Percentiles rank a stretch among this genome's conserved stretches.
These are phyloP conservation scores for Solanum pinnatisectum DNA, from an alignment of 257 asterid genomes.

Conservation along the genomic window DNA sequence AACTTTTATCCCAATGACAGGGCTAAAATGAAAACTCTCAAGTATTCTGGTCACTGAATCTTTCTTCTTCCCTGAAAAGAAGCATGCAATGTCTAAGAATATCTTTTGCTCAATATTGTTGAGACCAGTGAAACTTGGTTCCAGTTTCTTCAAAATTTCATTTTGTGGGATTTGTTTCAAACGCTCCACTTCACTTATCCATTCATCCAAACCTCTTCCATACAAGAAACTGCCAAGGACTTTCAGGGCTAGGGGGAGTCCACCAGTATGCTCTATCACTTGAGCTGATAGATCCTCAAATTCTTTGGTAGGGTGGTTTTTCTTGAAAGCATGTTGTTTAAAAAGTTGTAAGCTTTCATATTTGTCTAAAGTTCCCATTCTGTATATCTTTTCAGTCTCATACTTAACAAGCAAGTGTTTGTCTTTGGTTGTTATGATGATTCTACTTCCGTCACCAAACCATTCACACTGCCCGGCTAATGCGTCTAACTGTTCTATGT, in stretches of 20 bases:
- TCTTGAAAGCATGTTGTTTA: too few relatives aligned
- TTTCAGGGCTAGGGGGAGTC: conserved; percentile 3
- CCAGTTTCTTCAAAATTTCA: not conserved
- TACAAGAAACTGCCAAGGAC: not conserved
- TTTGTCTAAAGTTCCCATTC: not conserved
- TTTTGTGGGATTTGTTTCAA: not conserved
- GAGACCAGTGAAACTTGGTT: not conserved
- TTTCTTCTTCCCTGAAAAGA: not conserved
- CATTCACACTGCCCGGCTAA: not conserved
- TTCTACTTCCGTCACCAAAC: conserved; percentile 2
- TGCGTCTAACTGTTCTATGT: not conserved
- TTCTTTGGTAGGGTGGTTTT: too few relatives aligned
- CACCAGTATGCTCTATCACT: not conserved
- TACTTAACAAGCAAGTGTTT: not conserved
- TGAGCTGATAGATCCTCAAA: too few relatives aligned
- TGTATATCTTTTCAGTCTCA: not conserved
- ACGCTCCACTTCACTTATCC: not conserved
- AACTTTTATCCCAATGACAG: not conserved
- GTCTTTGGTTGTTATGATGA: conserved; percentile 2
- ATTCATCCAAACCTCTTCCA: not conserved
- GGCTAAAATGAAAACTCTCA: not conserved
- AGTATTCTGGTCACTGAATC: not conserved
- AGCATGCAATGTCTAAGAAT: not conserved
- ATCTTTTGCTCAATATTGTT: not conserved
- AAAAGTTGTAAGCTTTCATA: too few relatives aligned